These are phyloP conservation scores for Stephania yunnanensis DNA, from an alignment of 164 flowering plant species.

Conservation along the genomic window DNA sequence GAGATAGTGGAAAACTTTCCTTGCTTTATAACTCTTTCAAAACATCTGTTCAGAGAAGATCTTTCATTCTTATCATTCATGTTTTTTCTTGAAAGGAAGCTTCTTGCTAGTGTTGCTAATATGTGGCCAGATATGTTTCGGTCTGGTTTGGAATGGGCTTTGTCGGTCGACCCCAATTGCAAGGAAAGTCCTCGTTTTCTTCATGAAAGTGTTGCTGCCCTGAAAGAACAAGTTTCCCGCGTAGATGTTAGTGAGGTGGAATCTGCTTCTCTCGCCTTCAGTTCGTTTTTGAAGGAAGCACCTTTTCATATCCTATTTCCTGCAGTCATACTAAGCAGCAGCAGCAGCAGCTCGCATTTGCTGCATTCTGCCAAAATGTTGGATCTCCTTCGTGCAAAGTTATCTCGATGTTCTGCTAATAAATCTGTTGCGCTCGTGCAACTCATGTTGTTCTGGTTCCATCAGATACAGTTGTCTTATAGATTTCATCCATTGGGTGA, in stretches of 20 bases:
- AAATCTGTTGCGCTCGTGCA: conserved; percentile 37
- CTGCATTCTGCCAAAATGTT: conserved; percentile 26
- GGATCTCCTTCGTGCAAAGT: conserved; percentile 47
- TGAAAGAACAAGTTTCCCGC: conserved; percentile 7
- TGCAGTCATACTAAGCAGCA: conserved; percentile 30
- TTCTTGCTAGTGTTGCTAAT: conserved; percentile 38
- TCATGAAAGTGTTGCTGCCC: neutral
- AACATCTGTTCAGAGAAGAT: conserved; percentile 35
- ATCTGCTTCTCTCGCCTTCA: conserved; percentile 41
- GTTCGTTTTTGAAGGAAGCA: conserved; percentile 42
- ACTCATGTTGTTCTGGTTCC: conserved; percentile 65
- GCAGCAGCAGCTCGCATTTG: conserved; percentile 1
- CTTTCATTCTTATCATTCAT: conserved; percentile 35
- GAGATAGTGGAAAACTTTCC: conserved; percentile 52
- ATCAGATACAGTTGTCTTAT: conserved; percentile 40
- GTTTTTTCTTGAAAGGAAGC: conserved; percentile 42
- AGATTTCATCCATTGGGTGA: conserved; percentile 32
- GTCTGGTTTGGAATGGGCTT: conserved; percentile 38
- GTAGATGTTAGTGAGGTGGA: conserved; percentile 28
- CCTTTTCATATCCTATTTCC: conserved; percentile 68
- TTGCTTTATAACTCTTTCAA: conserved; percentile 34
- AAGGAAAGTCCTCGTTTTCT: conserved; percentile 12
- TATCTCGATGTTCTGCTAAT: conserved; percentile 34
- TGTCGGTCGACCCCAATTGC: conserved; percentile 11
- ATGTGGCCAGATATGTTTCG: conserved; percentile 54